phyloP scores from a whole-genome alignment of 148 eudicot species.

The Vaccinium vitisidaea region DNA sequence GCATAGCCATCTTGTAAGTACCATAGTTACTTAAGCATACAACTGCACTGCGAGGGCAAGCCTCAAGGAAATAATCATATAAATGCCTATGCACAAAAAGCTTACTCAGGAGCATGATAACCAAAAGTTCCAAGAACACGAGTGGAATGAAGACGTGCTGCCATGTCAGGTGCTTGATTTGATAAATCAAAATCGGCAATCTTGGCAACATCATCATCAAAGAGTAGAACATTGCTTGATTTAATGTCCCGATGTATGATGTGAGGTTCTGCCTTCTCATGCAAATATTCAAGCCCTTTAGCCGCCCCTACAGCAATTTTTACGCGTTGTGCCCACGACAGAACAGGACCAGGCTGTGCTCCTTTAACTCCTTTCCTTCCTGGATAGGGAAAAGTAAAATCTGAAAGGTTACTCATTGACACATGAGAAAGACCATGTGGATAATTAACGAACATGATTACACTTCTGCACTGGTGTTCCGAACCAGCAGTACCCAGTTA shows the following conservation, averaged over 20 bases:
- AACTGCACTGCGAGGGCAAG: background rate
- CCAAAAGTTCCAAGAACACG: slow-evolving; percentile 77
- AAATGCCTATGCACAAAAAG: background rate
- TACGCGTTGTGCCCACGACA: slow-evolving; percentile 77
- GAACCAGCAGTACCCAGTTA: background rate
- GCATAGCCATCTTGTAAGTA: background rate
- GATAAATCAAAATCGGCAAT: slow-evolving; percentile 82
- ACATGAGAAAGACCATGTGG: background rate
- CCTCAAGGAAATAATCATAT: background rate
- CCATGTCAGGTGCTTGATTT: slow-evolving; percentile 77
- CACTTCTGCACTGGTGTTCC: background rate
- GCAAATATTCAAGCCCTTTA: slow-evolving; percentile 77
- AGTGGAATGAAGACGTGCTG: slow-evolving; percentile 79
- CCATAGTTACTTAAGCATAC: background rate
- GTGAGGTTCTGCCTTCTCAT: slow-evolving; percentile 72
- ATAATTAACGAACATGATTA: background rate
- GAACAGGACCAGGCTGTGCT: slow-evolving; percentile 74
- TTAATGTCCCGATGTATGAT: slow-evolving; percentile 79
- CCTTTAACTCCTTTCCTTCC: slow-evolving; percentile 80
- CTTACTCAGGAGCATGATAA: slow-evolving; percentile 62
- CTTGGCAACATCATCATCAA: slow-evolving; percentile 76
- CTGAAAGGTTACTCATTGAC: background rate
- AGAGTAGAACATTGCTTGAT: slow-evolving; percentile 76
- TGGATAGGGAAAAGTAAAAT: slow-evolving; percentile 17
- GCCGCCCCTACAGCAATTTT: slow-evolving; percentile 89